Percentiles rank a stretch among this genome's conserved stretches.
These are phyloP conservation scores for Conidiobolus incongruus DNA, from an alignment of 371 early-diverging fungal species.

Conservation along the genomic window DNA sequence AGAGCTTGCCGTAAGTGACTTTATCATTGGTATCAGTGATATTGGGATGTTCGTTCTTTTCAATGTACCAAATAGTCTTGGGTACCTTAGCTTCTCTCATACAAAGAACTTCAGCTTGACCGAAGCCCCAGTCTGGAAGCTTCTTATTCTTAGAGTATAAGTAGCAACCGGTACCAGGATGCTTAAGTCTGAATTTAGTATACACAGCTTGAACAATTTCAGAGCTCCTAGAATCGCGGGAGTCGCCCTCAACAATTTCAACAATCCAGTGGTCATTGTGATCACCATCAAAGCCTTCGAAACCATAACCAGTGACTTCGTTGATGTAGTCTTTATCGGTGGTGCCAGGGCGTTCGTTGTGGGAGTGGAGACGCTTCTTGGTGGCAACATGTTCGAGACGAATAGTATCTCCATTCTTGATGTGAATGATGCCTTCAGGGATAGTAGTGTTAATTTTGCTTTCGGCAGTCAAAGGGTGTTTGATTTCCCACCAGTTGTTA, in stretches of 20 bases:
- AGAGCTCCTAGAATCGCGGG: constrained; percentile 18
- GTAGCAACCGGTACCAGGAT: constrained; percentile 43
- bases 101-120: constrained; percentile 85
- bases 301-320: constrained; percentile 57
- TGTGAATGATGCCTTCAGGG: constrained; percentile 13
- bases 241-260: constrained; percentile 36
- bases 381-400: constrained; percentile 53
- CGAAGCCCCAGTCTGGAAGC: constrained; percentile 94
- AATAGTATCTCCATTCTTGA: constrained; percentile 37
- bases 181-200: constrained; percentile 42
- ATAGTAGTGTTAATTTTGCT: constrained; percentile 12
- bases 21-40: constrained; percentile 14
- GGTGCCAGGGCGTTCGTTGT: constrained; percentile 67
- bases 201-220: constrained; percentile 30
- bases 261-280: constrained; percentile 52
- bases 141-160: constrained; percentile 53
- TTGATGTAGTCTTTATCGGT: constrained; percentile 75
- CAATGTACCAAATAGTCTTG: constrained; percentile 42
- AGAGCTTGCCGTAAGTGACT: constrained; percentile 8
- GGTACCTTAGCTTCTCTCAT: constrained; percentile 31
- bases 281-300: constrained; percentile 20
- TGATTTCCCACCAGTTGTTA: constrained; percentile 70
- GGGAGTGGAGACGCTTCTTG: constrained; percentile 50
- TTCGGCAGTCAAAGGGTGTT: constrained; percentile 16
- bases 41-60: constrained; percentile 16